Conservation (phyloP, 257 asterid species). For the Salvia splendens region DNA sequence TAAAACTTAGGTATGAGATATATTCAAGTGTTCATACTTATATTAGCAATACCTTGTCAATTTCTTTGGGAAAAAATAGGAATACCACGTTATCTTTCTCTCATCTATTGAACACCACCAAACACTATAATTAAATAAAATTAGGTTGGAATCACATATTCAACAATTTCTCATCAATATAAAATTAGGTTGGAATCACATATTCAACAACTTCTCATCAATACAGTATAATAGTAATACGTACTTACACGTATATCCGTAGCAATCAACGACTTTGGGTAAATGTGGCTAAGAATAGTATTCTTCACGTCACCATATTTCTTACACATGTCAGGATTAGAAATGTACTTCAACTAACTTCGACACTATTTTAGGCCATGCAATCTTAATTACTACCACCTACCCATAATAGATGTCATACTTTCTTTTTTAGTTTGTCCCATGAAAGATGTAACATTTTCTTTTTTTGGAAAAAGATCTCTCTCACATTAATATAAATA, state of each 20-base stretch:
- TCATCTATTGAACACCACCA: constrained; percentile 6
- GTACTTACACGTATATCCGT: neutral
- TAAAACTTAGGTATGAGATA: neutral
- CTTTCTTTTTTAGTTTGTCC: too few relatives aligned
- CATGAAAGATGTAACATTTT: too few relatives aligned
- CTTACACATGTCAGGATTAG: too few relatives aligned
- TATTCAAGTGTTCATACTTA: neutral
- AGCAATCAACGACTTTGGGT: neutral
- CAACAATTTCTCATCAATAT: too few relatives aligned
- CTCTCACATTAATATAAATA: too few relatives aligned
- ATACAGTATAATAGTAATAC: too few relatives aligned
- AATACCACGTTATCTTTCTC: neutral
- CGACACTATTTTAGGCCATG: too few relatives aligned
- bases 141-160: neutral
- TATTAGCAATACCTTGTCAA: neutral
- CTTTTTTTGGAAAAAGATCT: too few relatives aligned
- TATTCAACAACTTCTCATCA: too few relatives aligned
- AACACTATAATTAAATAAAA: neutral
- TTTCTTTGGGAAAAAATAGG: neutral
- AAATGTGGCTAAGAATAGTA: neutral
- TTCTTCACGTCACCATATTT: neutral
- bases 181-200: neutral
- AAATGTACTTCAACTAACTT: too few relatives aligned
- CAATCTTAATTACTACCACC: too few relatives aligned
- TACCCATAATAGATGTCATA: too few relatives aligned